These are phyloP conservation scores for Microbotryomycetes sp. DNA, from an alignment of 1,284 basidiomycete genomes.

Conservation along the genomic window DNA sequence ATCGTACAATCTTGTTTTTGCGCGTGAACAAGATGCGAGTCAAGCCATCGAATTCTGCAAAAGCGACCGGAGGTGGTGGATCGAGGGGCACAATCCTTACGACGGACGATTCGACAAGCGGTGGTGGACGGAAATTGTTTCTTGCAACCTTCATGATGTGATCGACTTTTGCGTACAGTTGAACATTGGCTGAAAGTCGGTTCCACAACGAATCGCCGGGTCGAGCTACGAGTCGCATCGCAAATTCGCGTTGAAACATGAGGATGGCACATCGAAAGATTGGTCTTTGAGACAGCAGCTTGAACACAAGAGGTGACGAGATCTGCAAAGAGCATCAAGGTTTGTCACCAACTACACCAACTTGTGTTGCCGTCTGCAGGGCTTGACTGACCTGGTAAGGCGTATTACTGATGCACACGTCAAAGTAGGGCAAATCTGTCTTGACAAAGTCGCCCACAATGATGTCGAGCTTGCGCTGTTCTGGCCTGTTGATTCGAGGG, in stretches of 20 bases:
- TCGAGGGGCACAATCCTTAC: conserved; percentile 86
- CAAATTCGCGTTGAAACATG: conserved; percentile 99
- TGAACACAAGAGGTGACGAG: conserved; percentile 95
- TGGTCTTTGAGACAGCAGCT: conserved; percentile 90
- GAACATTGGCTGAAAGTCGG: conserved; percentile 90
- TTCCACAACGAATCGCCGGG: conserved; percentile 89
- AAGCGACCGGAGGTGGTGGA: conserved; percentile 89
- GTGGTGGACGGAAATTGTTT: conserved; percentile 94
- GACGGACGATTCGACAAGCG: conserved; percentile 88
- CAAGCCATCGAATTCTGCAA: conserved; percentile 96
- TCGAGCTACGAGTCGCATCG: conserved; percentile 79
- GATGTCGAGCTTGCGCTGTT: conserved; percentile 88
- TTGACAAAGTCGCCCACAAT: conserved; percentile 97
- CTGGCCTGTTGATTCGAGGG: conserved; percentile 56
- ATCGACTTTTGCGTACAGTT: conserved; percentile 91
- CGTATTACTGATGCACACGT: conserved; percentile 98
- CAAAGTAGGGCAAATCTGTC: conserved; percentile 92
- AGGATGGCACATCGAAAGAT: conserved; percentile 89
- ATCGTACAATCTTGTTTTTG: conserved; percentile 84
- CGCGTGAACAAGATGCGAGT: conserved; percentile 83
- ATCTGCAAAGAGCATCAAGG: conserved; percentile 50
- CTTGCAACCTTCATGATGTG: conserved; percentile 93
- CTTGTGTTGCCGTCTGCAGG: not conserved
- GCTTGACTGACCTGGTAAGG: conserved; percentile 68
- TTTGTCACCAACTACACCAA: not conserved